Percentiles rank a stretch among this genome's conserved stretches.
Evolutionary conservation across 768 basidiomycete species (phyloP).

Genomic region (Tulasnella sp.): DNA sequence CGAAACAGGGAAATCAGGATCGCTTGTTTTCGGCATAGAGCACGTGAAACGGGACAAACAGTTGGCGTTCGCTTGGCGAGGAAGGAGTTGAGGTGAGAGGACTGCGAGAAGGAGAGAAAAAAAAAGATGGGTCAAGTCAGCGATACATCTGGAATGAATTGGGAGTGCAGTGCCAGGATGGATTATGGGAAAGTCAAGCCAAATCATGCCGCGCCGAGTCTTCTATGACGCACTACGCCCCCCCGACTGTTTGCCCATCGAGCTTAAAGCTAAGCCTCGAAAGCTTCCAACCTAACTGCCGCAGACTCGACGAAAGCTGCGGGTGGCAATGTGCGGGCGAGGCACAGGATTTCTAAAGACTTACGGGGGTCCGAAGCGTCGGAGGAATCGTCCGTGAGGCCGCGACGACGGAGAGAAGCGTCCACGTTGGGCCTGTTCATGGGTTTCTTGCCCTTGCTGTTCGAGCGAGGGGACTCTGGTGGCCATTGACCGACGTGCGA

Average conservation of each 20-base stretch:
- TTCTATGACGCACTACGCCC: background rate
- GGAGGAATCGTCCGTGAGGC: conserved; percentile 5
- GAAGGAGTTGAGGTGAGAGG: background rate
- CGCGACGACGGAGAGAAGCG: conserved; percentile 12
- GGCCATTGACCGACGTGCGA: background rate
- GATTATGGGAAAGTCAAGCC: background rate
- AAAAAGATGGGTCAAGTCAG: background rate
- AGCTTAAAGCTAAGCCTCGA: too few relatives aligned
- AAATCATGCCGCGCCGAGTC: background rate
- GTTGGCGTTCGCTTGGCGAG: background rate
- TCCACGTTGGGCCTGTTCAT: background rate
- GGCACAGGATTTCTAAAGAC: background rate
- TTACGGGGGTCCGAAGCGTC: conserved; percentile 3
- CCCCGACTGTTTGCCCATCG: background rate
- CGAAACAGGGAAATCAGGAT: background rate
- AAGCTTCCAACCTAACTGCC: background rate
- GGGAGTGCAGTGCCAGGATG: background rate
- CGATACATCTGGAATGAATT: background rate
- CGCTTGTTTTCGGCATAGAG: background rate
- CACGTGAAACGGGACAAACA: conserved; percentile 5
- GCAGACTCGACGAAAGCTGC: background rate
- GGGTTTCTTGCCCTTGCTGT: background rate
- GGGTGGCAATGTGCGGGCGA: background rate
- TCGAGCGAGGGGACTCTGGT: background rate
- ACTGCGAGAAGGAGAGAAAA: background rate